phyloP scores from a whole-genome alignment of 202 grass and related monocot species.

The Bolboschoenoplectus hybrid region DNA sequence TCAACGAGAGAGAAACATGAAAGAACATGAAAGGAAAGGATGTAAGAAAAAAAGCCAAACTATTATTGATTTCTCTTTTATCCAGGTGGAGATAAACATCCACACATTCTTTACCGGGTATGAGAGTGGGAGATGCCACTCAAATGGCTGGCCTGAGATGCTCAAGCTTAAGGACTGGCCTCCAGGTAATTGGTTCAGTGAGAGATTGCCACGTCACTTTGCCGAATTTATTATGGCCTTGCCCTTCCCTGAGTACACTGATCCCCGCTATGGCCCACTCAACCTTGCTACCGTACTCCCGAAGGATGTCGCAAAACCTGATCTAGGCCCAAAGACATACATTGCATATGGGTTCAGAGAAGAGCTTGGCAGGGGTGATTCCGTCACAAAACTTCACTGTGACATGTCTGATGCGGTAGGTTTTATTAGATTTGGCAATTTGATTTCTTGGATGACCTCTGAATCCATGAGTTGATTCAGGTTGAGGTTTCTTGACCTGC shows the following conservation, averaged over 20 bases:
- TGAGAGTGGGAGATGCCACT: slow-evolving; percentile 50
- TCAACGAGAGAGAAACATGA: not conserved
- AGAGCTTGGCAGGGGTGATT: slow-evolving; percentile 83
- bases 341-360: slow-evolving; percentile 79
- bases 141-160: slow-evolving; percentile 70
- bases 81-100: slow-evolving; percentile 83
- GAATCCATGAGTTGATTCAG: not conserved
- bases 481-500: not conserved
- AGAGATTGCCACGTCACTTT: slow-evolving; percentile 80
- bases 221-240: slow-evolving; percentile 77
- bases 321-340: slow-evolving; percentile 83
- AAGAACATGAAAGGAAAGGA: not conserved
- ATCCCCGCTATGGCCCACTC: slow-evolving; percentile 70
- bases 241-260: slow-evolving; percentile 85
- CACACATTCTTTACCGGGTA: slow-evolving; percentile 68
- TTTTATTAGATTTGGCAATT: slow-evolving; percentile 23
- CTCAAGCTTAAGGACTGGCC: slow-evolving; percentile 99
- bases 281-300: slow-evolving; percentile 81
- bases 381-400: slow-evolving; percentile 94
- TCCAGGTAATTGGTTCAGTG: slow-evolving; percentile 65
- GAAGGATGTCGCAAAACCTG: slow-evolving; percentile 61
- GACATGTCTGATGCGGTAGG: slow-evolving; percentile 88
- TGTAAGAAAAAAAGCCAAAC: not conserved
- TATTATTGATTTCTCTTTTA: not conserved
- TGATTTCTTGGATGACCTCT: not conserved